Evolutionary conservation across 1,284 basidiomycete species (phyloP).

Genomic region (Malassezia furfur): DNA sequence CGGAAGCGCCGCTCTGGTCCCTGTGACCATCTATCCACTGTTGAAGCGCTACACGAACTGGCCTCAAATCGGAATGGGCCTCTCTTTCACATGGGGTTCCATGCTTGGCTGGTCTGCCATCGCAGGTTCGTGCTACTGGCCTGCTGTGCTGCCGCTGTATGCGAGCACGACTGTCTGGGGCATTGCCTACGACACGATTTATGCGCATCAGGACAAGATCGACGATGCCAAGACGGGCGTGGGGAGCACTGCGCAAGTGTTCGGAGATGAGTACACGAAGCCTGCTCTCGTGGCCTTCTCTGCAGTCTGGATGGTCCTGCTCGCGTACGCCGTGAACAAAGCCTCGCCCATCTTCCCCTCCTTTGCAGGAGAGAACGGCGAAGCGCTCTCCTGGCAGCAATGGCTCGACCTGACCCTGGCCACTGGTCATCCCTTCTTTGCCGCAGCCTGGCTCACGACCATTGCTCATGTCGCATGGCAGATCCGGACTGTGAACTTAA

Average conservation of each 20-base stretch:
- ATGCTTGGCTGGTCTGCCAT: slow-evolving; percentile 93
- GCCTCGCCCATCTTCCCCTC: slow-evolving; percentile 11
- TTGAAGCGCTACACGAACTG: slow-evolving; percentile 98
- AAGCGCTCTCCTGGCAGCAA: neutral
- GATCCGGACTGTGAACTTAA: slow-evolving; percentile 61
- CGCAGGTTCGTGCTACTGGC: slow-evolving; percentile 70
- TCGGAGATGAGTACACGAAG: slow-evolving; percentile 61
- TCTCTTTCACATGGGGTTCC: slow-evolving; percentile 96
- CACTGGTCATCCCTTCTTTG: slow-evolving; percentile 68
- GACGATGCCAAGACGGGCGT: slow-evolving; percentile 85
- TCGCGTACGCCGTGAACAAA: slow-evolving; percentile 57
- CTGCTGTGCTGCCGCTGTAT: slow-evolving; percentile 66
- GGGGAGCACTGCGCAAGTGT: slow-evolving; percentile 84
- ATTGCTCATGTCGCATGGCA: slow-evolving; percentile 72
- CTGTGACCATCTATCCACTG: slow-evolving; percentile 83
- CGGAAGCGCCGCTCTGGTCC: slow-evolving; percentile 75
- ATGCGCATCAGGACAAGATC: slow-evolving; percentile 94
- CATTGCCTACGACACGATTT: slow-evolving; percentile 92
- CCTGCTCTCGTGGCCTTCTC: slow-evolving; percentile 69
- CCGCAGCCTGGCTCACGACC: slow-evolving; percentile 62
- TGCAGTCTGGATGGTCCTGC: slow-evolving; percentile 62
- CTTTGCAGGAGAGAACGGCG: neutral
- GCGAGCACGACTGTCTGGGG: slow-evolving; percentile 85
- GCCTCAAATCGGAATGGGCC: slow-evolving; percentile 71
- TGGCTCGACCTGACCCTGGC: slow-evolving; percentile 52